Conservation (phyloP, 768 basidiomycete species). For the Termitomyces sp. region DNA sequence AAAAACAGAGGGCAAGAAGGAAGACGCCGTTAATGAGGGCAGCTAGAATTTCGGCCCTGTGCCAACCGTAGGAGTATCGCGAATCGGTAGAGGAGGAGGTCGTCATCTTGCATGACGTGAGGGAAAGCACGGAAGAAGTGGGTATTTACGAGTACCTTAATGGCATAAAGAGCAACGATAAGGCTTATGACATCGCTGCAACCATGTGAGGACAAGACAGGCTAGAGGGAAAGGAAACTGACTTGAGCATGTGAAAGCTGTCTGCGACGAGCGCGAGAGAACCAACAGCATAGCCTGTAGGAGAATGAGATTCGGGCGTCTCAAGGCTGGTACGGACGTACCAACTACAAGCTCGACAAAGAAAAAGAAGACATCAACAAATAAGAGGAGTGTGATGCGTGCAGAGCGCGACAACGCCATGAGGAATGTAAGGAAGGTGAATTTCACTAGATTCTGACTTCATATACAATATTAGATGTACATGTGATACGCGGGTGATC, state of each 20-base stretch:
- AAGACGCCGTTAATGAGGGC: constrained; percentile 13
- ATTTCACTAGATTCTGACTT: neutral
- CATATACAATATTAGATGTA: neutral
- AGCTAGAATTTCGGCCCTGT: constrained; percentile 83
- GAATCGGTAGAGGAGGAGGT: constrained; percentile 53
- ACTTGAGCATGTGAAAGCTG: constrained; percentile 99
- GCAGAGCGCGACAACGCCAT: constrained; percentile 62
- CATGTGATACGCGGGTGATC: neutral
- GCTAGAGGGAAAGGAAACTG: constrained; percentile 20
- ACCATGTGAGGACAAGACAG: constrained; percentile 4
- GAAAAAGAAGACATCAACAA: constrained; percentile 84
- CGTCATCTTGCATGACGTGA: constrained; percentile 46
- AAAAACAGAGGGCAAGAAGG: constrained; percentile 3
- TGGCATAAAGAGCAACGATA: constrained; percentile 91
- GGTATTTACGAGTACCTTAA: constrained; percentile 41
- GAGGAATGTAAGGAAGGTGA: neutral
- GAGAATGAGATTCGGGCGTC: constrained; percentile 1
- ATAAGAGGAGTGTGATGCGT: constrained; percentile 68
- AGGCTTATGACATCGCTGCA: constrained; percentile 93
- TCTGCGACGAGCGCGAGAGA: constrained; percentile 94
- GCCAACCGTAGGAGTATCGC: constrained; percentile 96
- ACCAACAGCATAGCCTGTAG: constrained; percentile 85
- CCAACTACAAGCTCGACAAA: constrained; percentile 81
- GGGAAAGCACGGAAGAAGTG: neutral
- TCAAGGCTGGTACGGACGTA: constrained; percentile 19